Base-by-base conservation (phyloP, 2,329 filamentous ascomycete genomes). In the Scolecobasidium constrictum region DNA sequence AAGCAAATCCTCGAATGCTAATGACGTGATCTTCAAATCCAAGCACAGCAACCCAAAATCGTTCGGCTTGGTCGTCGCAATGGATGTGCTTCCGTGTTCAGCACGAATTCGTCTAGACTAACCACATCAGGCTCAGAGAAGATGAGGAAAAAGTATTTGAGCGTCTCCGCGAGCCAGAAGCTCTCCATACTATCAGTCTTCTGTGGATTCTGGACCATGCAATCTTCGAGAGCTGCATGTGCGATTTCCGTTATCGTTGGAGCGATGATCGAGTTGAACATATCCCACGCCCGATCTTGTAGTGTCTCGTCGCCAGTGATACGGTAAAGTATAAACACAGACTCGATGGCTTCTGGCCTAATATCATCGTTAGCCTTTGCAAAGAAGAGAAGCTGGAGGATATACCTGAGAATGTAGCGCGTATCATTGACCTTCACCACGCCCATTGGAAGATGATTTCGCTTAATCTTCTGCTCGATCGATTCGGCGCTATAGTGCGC, bases 151-250 rank as follows among this genome's bases (percentile, higher is more conserved):
- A 92, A 94, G 57, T 94, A 94, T 68, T 94, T 95, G 52, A 94
- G 67, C n/a, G 86, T 94, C 69, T 94, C 87, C 3, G 83, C 83
- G 46, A 86, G 68, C 85, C 86, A 94, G 61, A 93, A 94, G 55
- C 82, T 88, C 55, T 71, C 67, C 66, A 69, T 69, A 16, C 58
- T 61, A 50, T 71, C 67, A 18, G 19, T n/a, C 36, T 61, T 58
- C 3, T 57, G 52, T 21, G 66, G 57, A 16, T 53, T 59, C 9
- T 51, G 49, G 15, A 52, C 47, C 18, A 57, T 58, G 0, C 58
- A 63, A 46, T 72, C 68, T 9, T 48, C 26, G 22, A 71, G 44
- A 7, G 34, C 35, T 7, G 41, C 41, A 39, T 43, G 33, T 4
- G 19, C 41, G n/a, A 43, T 38, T 18, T 21, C 18, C 12, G 41